Base-by-base conservation (phyloP, 441 rosid genomes). In the Metrosideros polymorpha region DNA sequence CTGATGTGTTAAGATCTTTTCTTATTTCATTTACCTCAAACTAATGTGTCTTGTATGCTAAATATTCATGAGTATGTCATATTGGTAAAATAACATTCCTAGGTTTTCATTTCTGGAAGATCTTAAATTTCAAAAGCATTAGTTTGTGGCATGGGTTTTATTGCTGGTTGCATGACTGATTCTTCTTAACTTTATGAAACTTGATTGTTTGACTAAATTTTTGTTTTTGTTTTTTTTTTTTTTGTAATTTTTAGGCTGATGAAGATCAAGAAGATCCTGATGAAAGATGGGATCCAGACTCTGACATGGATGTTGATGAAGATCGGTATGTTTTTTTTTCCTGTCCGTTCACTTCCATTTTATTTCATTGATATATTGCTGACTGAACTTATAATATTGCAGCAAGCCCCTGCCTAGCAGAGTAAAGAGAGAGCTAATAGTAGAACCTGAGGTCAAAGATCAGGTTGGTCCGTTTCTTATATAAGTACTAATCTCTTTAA, bases 371-470 rank as follows among this genome's bases (percentile, higher is more conserved):
- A 25, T 55, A 54, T 15, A 12, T 85, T 29, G 45, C 50, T 51
- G 83, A 47, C 90, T 88, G 77, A 90, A 42, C 57, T 85, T 5
- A 56, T 49, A 53, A 84, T 66, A 84, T 83, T 91, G 87, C 95
- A 96, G 99, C 84, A 95, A 94, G 90, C 92, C 92, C 82, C 86
- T 93, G 55, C 93, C 92, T 89, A 91, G 92, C 91, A 93, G 98
- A 92, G 98, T 95, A 29, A 95, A 94, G 92, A 93, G 96, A 88
- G 98, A 96, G 90, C 85, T 88, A 43, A 86, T 93, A 84, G 99
- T 93, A 83, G 99, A 94, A 89, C 87, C 95, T 54, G 97, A 95
- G 71, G 84, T 87, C 71, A 95, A 92, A 86, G 95, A 94, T 77
- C 89, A 51, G 94, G 98, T 94, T 66, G 79, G 47, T 35, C 47